Evolutionary conservation across 495 filamentous ascomycete genomes (phyloP), one percentile per base, ranked within the genome.

Genomic region (Podospora appendiculata): DNA sequence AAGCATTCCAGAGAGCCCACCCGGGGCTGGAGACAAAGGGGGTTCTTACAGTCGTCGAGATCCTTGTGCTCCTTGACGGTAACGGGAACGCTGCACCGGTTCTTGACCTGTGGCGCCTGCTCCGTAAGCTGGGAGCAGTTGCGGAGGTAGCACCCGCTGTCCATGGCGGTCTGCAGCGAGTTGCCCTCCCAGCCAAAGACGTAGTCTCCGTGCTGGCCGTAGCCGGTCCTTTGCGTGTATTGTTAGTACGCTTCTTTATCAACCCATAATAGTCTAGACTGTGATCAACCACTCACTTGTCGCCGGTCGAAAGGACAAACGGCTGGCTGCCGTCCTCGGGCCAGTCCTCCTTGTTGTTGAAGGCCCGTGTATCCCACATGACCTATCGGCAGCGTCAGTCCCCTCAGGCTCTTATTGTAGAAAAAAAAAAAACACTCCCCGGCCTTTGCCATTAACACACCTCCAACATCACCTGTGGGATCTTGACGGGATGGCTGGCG

Each of bases 191-290:
- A 74, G 33, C 70, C 71, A 54, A 73, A 73, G 32, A 76, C 63
- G 53, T 76, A 76, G 49, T 73, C 73, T 38, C 62, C 70, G 48
- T 76, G 71, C 44, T 67, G 65, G 17, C 70, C 69, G 53, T 66
- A 62, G 2, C 71, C 70, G 35, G 63, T 67, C 12, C 63, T 36
- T 16, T 8, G 34, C 1, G 13, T 45, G 9, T 1, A 39, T 41
- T 14, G 50, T 36, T 12, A 36, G 45, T 25, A 5, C 25, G 25
- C 25, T 25, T 25, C 5, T 25, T 25, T 5, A 25, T 25, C 25
- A n/a, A n/a, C 25, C 25, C 25, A 25, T 5, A 2, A 2, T 25
- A 25, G 25, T 5, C 25, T 25, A 5, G 2, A 25, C 25, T 25
- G 9, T 32, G 19, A 13, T 35, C 13, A 34, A 12, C n/a, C n/a